Evolutionary conservation across 108 stramenopile species (phyloP).

Genomic region (Seminavis robusta): DNA sequence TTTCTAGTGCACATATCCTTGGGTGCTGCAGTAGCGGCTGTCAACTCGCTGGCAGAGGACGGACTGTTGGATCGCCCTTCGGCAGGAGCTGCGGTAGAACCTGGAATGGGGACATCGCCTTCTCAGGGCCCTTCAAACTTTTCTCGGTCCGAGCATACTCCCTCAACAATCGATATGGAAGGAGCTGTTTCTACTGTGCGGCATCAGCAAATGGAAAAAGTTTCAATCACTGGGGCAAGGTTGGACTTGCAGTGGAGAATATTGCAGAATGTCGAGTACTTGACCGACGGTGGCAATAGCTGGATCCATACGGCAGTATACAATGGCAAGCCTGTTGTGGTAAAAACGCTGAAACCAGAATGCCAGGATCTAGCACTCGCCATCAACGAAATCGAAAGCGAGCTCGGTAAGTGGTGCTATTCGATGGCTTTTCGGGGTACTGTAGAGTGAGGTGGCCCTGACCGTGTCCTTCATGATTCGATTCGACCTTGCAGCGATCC

Average conservation of each 20-base stretch:
- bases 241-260: conserved; percentile 79
- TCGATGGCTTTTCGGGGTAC: neutral
- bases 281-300: conserved; percentile 89
- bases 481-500: conserved; percentile 45
- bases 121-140: neutral
- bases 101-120: neutral
- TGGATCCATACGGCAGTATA: conserved; percentile 91
- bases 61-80: conserved; percentile 37
- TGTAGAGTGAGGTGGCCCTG: neutral
- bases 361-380: conserved; percentile 85
- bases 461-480: neutral
- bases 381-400: conserved; percentile 89
- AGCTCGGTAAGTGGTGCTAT: conserved; percentile 40
- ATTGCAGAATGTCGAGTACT: conserved; percentile 83
- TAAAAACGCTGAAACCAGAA: conserved; percentile 89
- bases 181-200: neutral
- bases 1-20: conserved; percentile 83
- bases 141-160: conserved; percentile 7
- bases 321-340: conserved; percentile 72
- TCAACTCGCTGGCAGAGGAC: conserved; percentile 67
- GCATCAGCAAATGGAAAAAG: conserved; percentile 32
- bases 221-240: conserved; percentile 71
- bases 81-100: neutral
- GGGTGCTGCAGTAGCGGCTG: conserved; percentile 69
- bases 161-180: neutral